Evolutionary conservation across 352 stramenopile species (phyloP).

Genomic region (Blastocystis sp.): DNA sequence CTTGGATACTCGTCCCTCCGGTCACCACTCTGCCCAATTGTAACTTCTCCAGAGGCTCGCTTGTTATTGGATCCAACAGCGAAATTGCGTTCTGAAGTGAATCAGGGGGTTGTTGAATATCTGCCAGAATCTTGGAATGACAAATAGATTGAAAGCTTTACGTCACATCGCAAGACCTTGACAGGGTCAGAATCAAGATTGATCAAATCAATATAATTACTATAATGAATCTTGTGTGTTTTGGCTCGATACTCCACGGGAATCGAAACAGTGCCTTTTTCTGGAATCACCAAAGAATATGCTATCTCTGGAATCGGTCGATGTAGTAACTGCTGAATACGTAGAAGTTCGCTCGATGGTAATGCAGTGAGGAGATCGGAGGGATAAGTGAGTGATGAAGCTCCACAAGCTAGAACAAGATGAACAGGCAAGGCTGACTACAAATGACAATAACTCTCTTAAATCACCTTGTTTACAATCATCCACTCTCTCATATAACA

Average conservation of each 20-base stretch:
- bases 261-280: constrained; percentile 28
- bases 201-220: constrained; percentile 49
- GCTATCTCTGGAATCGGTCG: constrained; percentile 42
- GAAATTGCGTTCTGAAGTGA: constrained; percentile 30
- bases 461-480: not conserved
- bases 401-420: constrained; percentile 8
- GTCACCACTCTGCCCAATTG: not conserved
- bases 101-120: constrained; percentile 8
- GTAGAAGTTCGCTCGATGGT: not conserved
- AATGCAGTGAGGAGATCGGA: not conserved
- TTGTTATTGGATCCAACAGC: not conserved
- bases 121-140: constrained; percentile 48
- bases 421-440: constrained; percentile 8
- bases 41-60: not conserved
- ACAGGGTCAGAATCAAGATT: not conserved
- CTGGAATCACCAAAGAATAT: constrained; percentile 27
- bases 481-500: constrained; percentile 8
- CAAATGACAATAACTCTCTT: not conserved
- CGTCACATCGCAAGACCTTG: not conserved
- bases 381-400: constrained; percentile 22
- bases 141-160: not conserved
- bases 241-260: not conserved
- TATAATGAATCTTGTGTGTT: not conserved
- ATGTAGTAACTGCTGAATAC: not conserved
- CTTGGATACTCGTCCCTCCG: not conserved